These are phyloP conservation scores for Babesia bigemina DNA, from an alignment of 169 alveolate species.

Conservation along the genomic window DNA sequence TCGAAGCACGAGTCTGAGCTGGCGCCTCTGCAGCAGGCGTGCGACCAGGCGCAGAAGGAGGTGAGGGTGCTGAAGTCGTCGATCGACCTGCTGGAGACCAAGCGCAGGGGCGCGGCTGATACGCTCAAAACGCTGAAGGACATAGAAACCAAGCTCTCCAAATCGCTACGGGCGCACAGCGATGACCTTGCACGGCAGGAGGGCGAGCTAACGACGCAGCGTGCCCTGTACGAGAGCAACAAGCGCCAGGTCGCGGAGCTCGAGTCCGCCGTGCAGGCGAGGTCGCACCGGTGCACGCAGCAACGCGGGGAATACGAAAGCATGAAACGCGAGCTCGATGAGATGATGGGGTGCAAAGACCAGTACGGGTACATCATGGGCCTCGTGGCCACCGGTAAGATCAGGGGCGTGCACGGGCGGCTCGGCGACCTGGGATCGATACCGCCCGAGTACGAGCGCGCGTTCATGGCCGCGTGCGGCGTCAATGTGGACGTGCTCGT, in stretches of 20 bases:
- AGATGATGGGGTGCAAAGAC: slow-evolving; percentile 43
- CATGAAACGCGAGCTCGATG: slow-evolving; percentile 56
- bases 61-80: slow-evolving; percentile 57
- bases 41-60: slow-evolving; percentile 60
- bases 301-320: slow-evolving; percentile 66
- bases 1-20: slow-evolving; percentile 65
- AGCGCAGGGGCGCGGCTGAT: slow-evolving; percentile 17
- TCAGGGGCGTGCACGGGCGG: slow-evolving; percentile 87
- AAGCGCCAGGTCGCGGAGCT: slow-evolving; percentile 23
- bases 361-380: slow-evolving; percentile 65
- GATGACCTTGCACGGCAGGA: slow-evolving; percentile 29
- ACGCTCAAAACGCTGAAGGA: slow-evolving; percentile 13
- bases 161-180: slow-evolving; percentile 54
- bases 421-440: slow-evolving; percentile 92
- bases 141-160: slow-evolving; percentile 21
- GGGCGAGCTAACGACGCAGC: slow-evolving; percentile 21
- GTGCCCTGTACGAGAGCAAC: slow-evolving; percentile 15
- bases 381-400: slow-evolving; percentile 52
- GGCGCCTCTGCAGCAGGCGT: slow-evolving; percentile 76
- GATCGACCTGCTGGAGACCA: slow-evolving; percentile 64
- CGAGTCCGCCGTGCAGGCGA: slow-evolving; percentile 28
- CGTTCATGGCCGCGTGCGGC: slow-evolving; percentile 87
- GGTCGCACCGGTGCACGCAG: slow-evolving; percentile 19
- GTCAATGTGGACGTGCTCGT: slow-evolving; percentile 86
- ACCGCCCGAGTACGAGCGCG: slow-evolving; percentile 86